Evolutionary conservation across 768 basidiomycete genomes (phyloP), one percentile per base, ranked within the genome.

Genomic region (Naganishia antarctica): DNA sequence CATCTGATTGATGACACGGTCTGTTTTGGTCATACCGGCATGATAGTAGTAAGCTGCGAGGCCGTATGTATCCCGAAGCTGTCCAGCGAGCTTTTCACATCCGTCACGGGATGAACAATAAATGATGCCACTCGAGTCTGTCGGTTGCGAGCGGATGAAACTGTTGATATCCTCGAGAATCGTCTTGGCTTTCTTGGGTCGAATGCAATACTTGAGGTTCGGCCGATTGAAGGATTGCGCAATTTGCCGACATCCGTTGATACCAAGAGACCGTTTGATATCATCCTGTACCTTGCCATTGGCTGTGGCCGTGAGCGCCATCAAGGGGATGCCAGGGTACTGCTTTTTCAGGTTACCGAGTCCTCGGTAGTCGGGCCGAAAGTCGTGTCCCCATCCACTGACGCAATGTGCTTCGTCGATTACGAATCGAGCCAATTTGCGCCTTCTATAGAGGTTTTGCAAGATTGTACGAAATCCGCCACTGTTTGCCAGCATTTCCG

Each of bases 381-480:
- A 93, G 73, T 92, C 87, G 71, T 92, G 86, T 6, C 94, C 96
- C 96, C 96, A 98, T 59, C 75, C 75, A 15, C 86, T 87, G 45
- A 98, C 89, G 74, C 91, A 91, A 75, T 99, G 96, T 1, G 92
- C 94, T 75, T 99, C 96, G 73, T 99, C 96, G 57, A 97, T 83
- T 0, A 96, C 92, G 73, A 99, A 94, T 32, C 94, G 81, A 15
- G 90, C 91, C 43, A 99, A 74, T 63, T 83, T 79, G 4, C 81
- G 79, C 26, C 79, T 73, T 6, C 78, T 72, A 71, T 91, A 82
- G 1, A 97, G 79, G n/a, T 79, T 76, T 21, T 75, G 68, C 11
- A 98, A 77, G 18, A 86, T 82, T 9, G 72, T 76, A 70, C 80
- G 82, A 53, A 89, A 82, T n/a, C 70, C 71, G 0, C 76, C 77